Percentiles rank a stretch among this genome's conserved stretches.
phyloP scores from a whole-genome alignment of 768 basidiomycete genomes.

The Auriscalpium orientale region DNA sequence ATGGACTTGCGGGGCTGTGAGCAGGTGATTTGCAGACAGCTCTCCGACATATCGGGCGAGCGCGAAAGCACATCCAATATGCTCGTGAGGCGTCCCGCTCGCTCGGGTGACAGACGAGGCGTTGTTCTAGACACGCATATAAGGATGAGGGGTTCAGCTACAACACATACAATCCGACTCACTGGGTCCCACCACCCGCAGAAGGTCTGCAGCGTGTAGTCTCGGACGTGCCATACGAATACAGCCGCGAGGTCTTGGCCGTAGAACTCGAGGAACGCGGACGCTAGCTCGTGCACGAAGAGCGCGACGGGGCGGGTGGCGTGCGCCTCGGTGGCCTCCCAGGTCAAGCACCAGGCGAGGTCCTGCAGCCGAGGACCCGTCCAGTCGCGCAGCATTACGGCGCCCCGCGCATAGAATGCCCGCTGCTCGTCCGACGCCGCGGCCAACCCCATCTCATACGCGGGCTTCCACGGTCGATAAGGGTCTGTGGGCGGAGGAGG shows the following conservation, averaged over 20 bases:
- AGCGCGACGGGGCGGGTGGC: background rate
- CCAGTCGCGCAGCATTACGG: conserved; percentile 1
- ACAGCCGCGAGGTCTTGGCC: background rate
- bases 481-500: background rate
- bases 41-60: background rate
- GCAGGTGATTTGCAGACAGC: background rate
- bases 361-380: conserved; percentile 1
- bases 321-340: background rate
- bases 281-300: background rate
- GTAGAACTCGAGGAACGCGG: background rate
- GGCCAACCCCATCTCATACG: background rate
- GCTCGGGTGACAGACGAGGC: background rate
- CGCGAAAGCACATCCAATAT: background rate
- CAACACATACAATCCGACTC: background rate
- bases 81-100: background rate
- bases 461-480: background rate
- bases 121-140: background rate
- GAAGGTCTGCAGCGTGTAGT: background rate
- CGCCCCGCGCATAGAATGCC: background rate
- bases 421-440: background rate
- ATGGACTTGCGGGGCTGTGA: background rate
- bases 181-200: conserved; percentile 1
- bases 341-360: conserved; percentile 5
- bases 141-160: background rate
- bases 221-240: background rate